These are phyloP conservation scores for Penicillium sp. DNA, from an alignment of 2,329 filamentous ascomycete genomes.

Conservation along the genomic window DNA sequence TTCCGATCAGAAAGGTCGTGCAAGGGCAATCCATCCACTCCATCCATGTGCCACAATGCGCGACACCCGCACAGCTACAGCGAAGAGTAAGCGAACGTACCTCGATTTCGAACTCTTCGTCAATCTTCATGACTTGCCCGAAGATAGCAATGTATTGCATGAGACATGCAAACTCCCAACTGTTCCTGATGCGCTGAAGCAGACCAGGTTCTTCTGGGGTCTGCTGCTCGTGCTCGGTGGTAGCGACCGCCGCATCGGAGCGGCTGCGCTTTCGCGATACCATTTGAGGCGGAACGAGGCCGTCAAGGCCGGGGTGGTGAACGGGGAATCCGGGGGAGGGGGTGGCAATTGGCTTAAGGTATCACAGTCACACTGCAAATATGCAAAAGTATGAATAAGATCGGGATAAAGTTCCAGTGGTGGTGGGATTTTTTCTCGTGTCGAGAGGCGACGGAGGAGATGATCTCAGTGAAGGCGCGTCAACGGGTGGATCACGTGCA, in stretches of 20 bases:
- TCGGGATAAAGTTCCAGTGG: not conserved
- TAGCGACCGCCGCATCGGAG: constrained; percentile 52
- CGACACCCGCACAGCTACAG: constrained; percentile 1
- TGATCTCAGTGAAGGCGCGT: constrained; percentile 33
- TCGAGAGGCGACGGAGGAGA: constrained; percentile 22
- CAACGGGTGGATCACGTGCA: constrained; percentile 30
- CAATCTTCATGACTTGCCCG: constrained; percentile 81
- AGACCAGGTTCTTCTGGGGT: constrained; percentile 38
- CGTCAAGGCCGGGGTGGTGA: constrained; percentile 26
- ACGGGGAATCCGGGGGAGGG: constrained; percentile 3
- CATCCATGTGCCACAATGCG: constrained; percentile 13
- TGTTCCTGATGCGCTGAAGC: constrained; percentile 69
- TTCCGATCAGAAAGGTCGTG: not conserved
- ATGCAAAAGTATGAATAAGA: not conserved
- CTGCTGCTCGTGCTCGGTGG: constrained; percentile 40
- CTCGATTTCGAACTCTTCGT: constrained; percentile 83
- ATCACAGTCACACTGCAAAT: constrained; percentile 2
- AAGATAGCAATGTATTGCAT: constrained; percentile 93
- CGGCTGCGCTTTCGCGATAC: constrained; percentile 53
- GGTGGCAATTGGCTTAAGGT: not conserved
- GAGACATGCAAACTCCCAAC: constrained; percentile 93
- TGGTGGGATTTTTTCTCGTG: constrained; percentile 19
- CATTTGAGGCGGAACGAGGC: constrained; percentile 44
- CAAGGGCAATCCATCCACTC: constrained; percentile 1
- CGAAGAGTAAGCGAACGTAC: constrained; percentile 48